These are phyloP conservation scores for Cardamine resedifolia DNA, from an alignment of 345 rosid genomes.

Conservation along the genomic window DNA sequence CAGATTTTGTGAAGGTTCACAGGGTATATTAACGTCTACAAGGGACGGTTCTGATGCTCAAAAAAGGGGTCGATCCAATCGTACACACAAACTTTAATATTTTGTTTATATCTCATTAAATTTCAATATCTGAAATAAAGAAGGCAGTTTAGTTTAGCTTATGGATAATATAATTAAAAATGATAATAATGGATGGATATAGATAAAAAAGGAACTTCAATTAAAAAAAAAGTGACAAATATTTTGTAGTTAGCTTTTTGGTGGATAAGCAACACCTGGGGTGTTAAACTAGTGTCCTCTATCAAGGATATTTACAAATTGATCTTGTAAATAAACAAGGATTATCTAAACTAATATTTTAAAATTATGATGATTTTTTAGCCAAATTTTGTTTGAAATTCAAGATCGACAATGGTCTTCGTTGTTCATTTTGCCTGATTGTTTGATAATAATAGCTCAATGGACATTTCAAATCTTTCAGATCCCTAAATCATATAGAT, in stretches of 20 bases:
- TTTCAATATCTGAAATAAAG: not conserved
- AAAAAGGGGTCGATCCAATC: not conserved
- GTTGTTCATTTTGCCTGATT: not conserved
- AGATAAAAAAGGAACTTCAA: not conserved
- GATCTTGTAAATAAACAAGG: not conserved
- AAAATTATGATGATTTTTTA: not conserved
- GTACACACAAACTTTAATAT: not conserved
- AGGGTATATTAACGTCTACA: not conserved
- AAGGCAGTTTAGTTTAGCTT: not conserved
- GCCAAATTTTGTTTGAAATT: not conserved
- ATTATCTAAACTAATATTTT: not conserved
- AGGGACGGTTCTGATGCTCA: not conserved
- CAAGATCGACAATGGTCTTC: not conserved
- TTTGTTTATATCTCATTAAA: not conserved
- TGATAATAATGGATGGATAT: constrained; percentile 6
- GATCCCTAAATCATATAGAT: not conserved
- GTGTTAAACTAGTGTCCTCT: constrained; percentile 11
- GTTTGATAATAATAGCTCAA: not conserved
- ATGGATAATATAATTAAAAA: constrained; percentile 14
- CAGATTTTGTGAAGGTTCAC: not conserved
- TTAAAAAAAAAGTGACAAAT: not conserved
- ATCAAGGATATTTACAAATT: not conserved
- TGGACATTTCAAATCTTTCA: not conserved
- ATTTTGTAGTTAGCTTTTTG: not conserved
- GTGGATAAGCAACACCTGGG: constrained; percentile 4